Conservation (phyloP, 257 asterid species). For the Henckelia pumila region DNA sequence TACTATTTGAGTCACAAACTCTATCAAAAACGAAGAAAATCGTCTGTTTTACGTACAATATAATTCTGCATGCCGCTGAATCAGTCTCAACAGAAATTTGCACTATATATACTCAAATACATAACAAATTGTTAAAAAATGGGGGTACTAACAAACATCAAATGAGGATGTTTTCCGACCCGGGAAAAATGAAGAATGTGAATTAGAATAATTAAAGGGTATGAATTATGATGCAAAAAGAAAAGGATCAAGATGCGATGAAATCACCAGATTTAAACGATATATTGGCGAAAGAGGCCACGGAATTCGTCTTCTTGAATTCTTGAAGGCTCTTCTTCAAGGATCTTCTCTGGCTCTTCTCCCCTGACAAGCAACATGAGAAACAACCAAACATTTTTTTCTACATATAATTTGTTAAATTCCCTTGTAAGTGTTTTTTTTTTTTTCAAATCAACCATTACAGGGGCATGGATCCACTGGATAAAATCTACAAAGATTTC, state of each 20-base stretch:
- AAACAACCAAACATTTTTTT: conserved; percentile 56
- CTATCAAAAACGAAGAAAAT: too few relatives aligned
- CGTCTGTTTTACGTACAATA: too few relatives aligned
- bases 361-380: conserved; percentile 66
- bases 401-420: conserved; percentile 21
- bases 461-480: conserved; percentile 22
- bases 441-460: conserved; percentile 33
- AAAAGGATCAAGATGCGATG: neutral
- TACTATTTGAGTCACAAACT: too few relatives aligned
- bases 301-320: conserved; percentile 40
- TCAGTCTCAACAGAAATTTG: neutral
- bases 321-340: conserved; percentile 29
- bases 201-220: neutral
- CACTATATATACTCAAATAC: neutral
- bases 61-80: too few relatives aligned
- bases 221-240: neutral
- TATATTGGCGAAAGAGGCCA: conserved; percentile 44
- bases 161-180: neutral
- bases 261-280: conserved; percentile 54
- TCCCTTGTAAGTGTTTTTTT: too few relatives aligned
- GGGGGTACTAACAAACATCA: neutral
- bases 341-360: conserved; percentile 30
- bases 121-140: too few relatives aligned
- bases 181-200: neutral
- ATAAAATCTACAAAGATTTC: neutral